Conservation (phyloP, 495 filamentous ascomycete species). For the Gamarada debralockiae region DNA sequence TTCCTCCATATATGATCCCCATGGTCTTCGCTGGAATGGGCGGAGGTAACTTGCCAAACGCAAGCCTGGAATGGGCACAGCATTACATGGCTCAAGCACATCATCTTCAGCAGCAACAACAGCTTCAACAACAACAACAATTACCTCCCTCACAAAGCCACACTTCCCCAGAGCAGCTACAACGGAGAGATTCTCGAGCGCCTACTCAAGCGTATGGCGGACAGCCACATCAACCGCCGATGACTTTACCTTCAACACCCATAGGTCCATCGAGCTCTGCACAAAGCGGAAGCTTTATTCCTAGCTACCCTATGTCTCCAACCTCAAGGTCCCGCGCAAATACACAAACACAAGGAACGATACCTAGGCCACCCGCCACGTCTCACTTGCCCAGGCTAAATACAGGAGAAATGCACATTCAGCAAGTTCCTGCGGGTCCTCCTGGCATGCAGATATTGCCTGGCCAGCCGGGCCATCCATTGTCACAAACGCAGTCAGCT, state of each 20-base stretch:
- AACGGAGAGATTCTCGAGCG: slow-evolving; percentile 42
- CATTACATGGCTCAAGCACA: slow-evolving; percentile 56
- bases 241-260: slow-evolving; percentile 28
- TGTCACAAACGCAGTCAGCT: slow-evolving; percentile 48
- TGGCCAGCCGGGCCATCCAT: slow-evolving; percentile 31
- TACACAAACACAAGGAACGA: slow-evolving; percentile 22
- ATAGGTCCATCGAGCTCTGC: slow-evolving; percentile 19
- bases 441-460: slow-evolving; percentile 34
- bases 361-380: slow-evolving; percentile 30
- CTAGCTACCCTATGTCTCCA: slow-evolving; percentile 29
- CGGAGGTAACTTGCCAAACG: slow-evolving; percentile 55
- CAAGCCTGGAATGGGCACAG: slow-evolving; percentile 69
- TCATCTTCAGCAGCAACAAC: slow-evolving; percentile 47
- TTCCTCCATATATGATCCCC: slow-evolving; percentile 84
- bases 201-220: slow-evolving; percentile 28
- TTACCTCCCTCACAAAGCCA: slow-evolving; percentile 46
- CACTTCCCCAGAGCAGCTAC: slow-evolving; percentile 39
- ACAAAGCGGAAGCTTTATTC: slow-evolving; percentile 27
- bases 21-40: slow-evolving; percentile 85
- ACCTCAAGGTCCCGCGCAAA: slow-evolving; percentile 28
- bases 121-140: slow-evolving; percentile 46
- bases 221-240: slow-evolving; percentile 28
- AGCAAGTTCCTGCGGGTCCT: slow-evolving; percentile 39
- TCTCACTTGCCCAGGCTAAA: slow-evolving; percentile 47
- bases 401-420: slow-evolving; percentile 52